Evolutionary conservation across 495 filamentous ascomycete species (phyloP).

Genomic region (Neurospora sp.): DNA sequence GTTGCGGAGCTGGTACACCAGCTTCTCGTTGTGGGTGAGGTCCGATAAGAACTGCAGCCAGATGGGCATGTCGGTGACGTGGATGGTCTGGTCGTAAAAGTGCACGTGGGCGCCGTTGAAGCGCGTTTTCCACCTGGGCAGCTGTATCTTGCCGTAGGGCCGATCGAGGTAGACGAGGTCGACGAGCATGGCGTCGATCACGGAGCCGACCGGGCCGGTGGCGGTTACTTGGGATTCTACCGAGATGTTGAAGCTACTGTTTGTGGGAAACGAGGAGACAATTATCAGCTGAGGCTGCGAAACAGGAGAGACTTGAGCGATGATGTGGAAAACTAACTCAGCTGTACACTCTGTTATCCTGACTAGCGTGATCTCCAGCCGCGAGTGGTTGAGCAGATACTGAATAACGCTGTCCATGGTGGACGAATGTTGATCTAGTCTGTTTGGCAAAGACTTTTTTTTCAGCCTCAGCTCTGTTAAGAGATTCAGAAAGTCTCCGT

Average conservation of each 20-base stretch:
- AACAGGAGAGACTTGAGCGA: constrained; percentile 4
- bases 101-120: constrained; percentile 11
- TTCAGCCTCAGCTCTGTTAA: not conserved
- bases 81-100: constrained; percentile 17
- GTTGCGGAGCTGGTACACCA: constrained; percentile 15
- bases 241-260: not conserved
- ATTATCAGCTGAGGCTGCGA: not conserved
- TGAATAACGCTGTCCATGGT: constrained; percentile 13
- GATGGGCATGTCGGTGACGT: constrained; percentile 13
- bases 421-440: not conserved
- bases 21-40: constrained; percentile 4
- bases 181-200: constrained; percentile 18
- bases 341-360: constrained; percentile 11
- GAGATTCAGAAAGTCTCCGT: not conserved
- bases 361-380: constrained; percentile 11
- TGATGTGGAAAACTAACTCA: constrained; percentile 10
- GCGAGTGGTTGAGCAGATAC: constrained; percentile 9
- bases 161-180: constrained; percentile 10
- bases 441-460: not conserved
- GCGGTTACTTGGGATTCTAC: constrained; percentile 8
- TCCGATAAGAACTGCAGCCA: constrained; percentile 15
- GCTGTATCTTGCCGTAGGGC: constrained; percentile 17
- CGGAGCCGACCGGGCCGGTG: constrained; percentile 17
- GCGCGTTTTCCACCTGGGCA: constrained; percentile 17
- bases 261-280: not conserved